Base-by-base conservation (phyloP, 495 filamentous ascomycete genomes). In the Penicillium ucsense region DNA sequence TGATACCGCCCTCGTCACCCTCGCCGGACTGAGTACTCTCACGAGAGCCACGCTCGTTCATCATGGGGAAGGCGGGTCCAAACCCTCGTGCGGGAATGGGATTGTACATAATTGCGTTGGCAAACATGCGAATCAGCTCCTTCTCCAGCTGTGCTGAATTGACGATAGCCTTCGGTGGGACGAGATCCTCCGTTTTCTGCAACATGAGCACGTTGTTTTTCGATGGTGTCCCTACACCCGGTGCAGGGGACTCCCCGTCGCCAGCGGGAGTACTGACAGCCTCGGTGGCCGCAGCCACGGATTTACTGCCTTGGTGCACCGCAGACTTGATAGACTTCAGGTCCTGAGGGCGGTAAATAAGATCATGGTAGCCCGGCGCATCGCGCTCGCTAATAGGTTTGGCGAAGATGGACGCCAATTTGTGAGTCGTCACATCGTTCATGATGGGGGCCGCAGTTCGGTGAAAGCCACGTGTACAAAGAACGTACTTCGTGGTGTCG, bases 101-200 rank as follows among this genome's bases (percentile, higher is more conserved):
- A 53, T 97, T 98, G 75, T 89, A 98, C 92, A 97, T 96, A 59
- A 95, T 82, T 9, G 91, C 91, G 57, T 98, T 98, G 43, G 87
- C 84, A 58, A 96, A 96, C 85, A 97, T 95, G 55, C 91, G 86
- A 52, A 92, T 88, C n/a, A 98, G 65, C 60, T 96, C 91, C 53
- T 91, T 89, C 60, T 98, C 92, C 9, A 98, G 72, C 61, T 98
- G 92, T 3, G 82, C 78, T n/a, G 82, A 86, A 66, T 97, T 98
- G 61, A 98, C 86, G 48, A 98, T 94, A 4, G 81, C 88, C 55
- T 83, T 86, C 3, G 92, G 92, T 11, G 92, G 91, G 9, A 90
- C 69, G 38, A 95, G 66, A 38, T 94, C 83, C 41, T 82, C 77
- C 3, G 71, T 83, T 43, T 84, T 80, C 2, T 82, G 83, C 8